Evolutionary conservation across 176 grass and related monocot genomes (phyloP).

Genomic region (Thalia dealbata): DNA sequence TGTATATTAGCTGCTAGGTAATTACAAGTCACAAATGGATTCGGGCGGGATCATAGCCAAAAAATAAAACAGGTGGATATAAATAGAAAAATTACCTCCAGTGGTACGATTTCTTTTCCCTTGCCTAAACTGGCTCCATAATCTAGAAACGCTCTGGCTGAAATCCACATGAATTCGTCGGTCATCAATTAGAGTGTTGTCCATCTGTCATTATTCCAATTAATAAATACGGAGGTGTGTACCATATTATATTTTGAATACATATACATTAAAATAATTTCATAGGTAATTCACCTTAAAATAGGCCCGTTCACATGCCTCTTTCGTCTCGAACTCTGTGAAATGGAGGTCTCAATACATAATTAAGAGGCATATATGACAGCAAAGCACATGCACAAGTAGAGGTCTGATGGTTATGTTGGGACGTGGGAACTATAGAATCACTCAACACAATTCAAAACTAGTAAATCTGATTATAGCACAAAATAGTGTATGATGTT

Average conservation of each 20-base stretch:
- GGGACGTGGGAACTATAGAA: too few relatives aligned
- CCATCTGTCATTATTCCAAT: conserved; percentile 58
- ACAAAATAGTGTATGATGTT: too few relatives aligned
- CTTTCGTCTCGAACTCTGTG: conserved; percentile 70
- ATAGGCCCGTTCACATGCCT: conserved; percentile 80
- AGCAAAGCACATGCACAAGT: neutral
- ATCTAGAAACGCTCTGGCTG: conserved; percentile 88
- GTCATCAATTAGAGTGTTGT: conserved; percentile 93
- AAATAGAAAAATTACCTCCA: conserved; percentile 47
- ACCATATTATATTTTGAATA: too few relatives aligned
- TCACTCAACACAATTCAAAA: too few relatives aligned
- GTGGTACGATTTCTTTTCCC: conserved; percentile 58
- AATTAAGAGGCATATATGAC: conserved; percentile 13
- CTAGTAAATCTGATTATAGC: too few relatives aligned
- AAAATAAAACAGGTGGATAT: neutral
- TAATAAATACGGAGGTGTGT: too few relatives aligned
- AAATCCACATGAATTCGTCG: conserved; percentile 98
- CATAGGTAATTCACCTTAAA: conserved; percentile 59
- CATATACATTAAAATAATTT: conserved; percentile 1
- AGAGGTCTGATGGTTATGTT: too few relatives aligned
- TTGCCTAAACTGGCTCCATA: conserved; percentile 92
- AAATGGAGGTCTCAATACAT: conserved; percentile 24
- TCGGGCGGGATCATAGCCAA: neutral
- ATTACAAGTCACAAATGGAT: too few relatives aligned
- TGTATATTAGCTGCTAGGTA: too few relatives aligned